phyloP scores from a whole-genome alignment of 306 rosid genomes.

The Quercus rubra region DNA sequence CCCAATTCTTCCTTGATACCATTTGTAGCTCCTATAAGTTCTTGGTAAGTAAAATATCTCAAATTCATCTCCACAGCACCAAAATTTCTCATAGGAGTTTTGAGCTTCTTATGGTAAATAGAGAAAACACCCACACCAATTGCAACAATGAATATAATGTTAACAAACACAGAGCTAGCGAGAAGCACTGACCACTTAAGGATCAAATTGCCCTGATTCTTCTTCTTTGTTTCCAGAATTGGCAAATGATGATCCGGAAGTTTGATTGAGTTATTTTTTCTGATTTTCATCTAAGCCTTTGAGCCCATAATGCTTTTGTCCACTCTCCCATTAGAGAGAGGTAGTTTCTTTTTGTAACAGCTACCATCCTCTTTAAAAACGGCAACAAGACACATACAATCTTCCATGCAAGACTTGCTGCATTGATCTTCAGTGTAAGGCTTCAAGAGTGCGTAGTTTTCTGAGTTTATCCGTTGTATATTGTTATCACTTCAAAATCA shows the following conservation, averaged over 20 bases:
- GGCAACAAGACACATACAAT: slow-evolving; percentile 39
- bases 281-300: slow-evolving; percentile 18
- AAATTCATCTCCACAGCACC: slow-evolving; percentile 11
- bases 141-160: slow-evolving; percentile 9
- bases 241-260: background rate
- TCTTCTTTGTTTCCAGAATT: slow-evolving; percentile 23
- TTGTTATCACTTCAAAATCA: slow-evolving; percentile 5
- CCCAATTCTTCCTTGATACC: slow-evolving; percentile 31
- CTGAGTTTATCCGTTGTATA: slow-evolving; percentile 31
- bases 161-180: slow-evolving; percentile 37
- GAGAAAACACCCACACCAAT: slow-evolving; percentile 12
- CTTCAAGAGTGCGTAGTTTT: slow-evolving; percentile 4
- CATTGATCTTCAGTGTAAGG: slow-evolving; percentile 32
- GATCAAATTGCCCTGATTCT: slow-evolving; percentile 17
- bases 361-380: background rate
- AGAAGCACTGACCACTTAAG: slow-evolving; percentile 34
- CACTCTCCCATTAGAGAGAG: slow-evolving; percentile 22
- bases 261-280: slow-evolving; percentile 4
- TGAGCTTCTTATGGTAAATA: slow-evolving; percentile 17
- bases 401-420: slow-evolving; percentile 34
- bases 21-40: slow-evolving; percentile 33
- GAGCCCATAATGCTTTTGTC: background rate
- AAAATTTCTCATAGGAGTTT: background rate
- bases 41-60: slow-evolving; percentile 5
- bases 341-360: slow-evolving; percentile 32